Evolutionary conservation across 345 rosid species (phyloP), one percentile per base, ranked within the genome.

Genomic region (Bruguiera gymnorhiza): DNA sequence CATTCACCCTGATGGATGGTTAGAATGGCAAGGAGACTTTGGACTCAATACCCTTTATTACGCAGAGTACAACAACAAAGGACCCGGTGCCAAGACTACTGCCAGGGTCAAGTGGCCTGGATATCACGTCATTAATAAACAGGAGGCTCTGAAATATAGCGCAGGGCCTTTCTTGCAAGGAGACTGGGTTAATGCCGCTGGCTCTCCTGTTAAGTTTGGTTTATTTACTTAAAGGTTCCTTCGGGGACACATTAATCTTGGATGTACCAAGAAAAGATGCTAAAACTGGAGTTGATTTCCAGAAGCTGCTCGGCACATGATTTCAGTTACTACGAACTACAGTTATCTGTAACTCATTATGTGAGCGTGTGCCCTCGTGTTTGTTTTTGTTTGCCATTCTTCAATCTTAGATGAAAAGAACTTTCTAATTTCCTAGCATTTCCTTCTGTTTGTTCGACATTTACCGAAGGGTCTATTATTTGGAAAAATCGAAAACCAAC

Each of bases 21-120:
- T 85, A 58, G 77, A 85, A 8, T 91, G 86, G 89, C 76, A 79
- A 55, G 93, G 83, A 2, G 79, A 86, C 8, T 80, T 71, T 3
- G 94, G 85, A 0, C 74, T 87, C 21, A 60, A 78, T 2, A 89
- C 91, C 4, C 72, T 91, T 56, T 82, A 68, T 67, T 94, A 88
- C 23, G 95, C 80, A 0, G 98, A 94, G 81, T 91, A 68, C 67
- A 83, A 83, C 39, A 94, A 94, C 67, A 71, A 73, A 2, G 97
- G 97, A 27, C 76, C 81, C 11, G 88, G 95, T 0, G 82, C 90
- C 8, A 62, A 50, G 3, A 81, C 89, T 1, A 62, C 19, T 15
- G 57, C 63, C 4, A 80, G 98, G 75, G 97, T 94, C 36, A 83
- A 85, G 32, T 94, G 98, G 98, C 75, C 80, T 15, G 97, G 98